phyloP scores from a whole-genome alignment of 345 rosid genomes.

The Dovyalis caffra region DNA sequence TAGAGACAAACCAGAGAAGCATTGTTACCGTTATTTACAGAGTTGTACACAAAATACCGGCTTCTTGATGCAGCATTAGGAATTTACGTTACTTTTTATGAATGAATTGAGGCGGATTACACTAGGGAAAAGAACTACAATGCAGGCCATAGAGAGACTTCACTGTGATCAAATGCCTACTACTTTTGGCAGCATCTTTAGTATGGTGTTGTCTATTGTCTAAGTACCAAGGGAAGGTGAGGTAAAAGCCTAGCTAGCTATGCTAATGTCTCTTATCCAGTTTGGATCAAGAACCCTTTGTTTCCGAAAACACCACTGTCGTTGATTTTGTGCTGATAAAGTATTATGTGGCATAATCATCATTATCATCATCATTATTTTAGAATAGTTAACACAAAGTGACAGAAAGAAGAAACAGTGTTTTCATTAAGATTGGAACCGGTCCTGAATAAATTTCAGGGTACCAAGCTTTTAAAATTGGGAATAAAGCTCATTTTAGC shows the following conservation, averaged over 20 bases:
- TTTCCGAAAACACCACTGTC: not conserved
- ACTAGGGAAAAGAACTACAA: not conserved
- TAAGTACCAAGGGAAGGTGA: no score
- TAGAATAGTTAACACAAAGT: not conserved
- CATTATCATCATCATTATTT: no score
- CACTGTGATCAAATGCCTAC: not conserved
- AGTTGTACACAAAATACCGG: not conserved
- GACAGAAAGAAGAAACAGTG: not conserved
- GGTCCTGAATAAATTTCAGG: not conserved
- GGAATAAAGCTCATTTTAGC: not conserved
- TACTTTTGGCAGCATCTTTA: not conserved
- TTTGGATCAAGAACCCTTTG: not conserved
- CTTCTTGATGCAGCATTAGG: not conserved
- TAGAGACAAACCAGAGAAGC: not conserved
- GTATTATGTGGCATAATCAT: not conserved
- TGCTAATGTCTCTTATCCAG: not conserved
- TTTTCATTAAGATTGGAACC: not conserved
- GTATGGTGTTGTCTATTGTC: not conserved
- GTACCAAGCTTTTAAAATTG: not conserved
- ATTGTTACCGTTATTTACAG: not conserved
- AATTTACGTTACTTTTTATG: not conserved
- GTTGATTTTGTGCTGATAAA: not conserved
- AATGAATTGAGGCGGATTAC: not conserved
- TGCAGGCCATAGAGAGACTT: not conserved
- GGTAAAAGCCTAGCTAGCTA: not conserved